Base-by-base conservation (phyloP, 2,329 filamentous ascomycete genomes). In the Fusarium clavum region DNA sequence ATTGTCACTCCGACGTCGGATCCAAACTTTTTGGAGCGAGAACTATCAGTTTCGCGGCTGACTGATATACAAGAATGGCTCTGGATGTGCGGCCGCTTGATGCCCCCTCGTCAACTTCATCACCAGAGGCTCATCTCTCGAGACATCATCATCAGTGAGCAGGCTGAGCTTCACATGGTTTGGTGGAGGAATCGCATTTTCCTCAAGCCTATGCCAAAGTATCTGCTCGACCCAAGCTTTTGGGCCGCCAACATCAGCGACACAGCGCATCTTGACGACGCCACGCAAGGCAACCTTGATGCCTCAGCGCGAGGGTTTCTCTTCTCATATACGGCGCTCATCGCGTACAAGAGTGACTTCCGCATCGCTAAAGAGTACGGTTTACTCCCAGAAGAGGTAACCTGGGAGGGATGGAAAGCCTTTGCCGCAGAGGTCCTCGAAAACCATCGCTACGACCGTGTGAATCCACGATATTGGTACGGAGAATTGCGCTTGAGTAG, bases 401-500 rank as follows among this genome's bases (percentile, higher is more conserved):
- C 69, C 8, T 85, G 83, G 83, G 51, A 57, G 8, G 54, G 47
- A 13, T 85, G 83, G 84, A 79, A 77, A 22, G 27, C 29, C 8
- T 44, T 75, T 4, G 43, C 70, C 2, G 60, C 72, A 11, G 53
- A 74, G 30, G 67, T 84, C 13, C 56, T 71, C 6, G 66, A 70
- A 18, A 65, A 73, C 34, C 70, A 75, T 51, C 78, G 82, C 32
- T 70, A 78, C 7, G 53, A 55, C n/a, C 47, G 71, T 3, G 70
- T 83, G 34, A 73, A 83, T 59, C 61, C 45, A 40, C 81, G 81
- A 3, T 85, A 82, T 64, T 54, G 72, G 47, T 81, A 80, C 56
- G 82, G 80, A 20, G 83, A 85, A 74, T 79, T 85, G 14, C 78
- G 81, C 6, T 66, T 82, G 18, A 74, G 76, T 56, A 78, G 80